Conservation (phyloP, 2,329 filamentous ascomycete genomes). For the Trichoderma sp. region DNA sequence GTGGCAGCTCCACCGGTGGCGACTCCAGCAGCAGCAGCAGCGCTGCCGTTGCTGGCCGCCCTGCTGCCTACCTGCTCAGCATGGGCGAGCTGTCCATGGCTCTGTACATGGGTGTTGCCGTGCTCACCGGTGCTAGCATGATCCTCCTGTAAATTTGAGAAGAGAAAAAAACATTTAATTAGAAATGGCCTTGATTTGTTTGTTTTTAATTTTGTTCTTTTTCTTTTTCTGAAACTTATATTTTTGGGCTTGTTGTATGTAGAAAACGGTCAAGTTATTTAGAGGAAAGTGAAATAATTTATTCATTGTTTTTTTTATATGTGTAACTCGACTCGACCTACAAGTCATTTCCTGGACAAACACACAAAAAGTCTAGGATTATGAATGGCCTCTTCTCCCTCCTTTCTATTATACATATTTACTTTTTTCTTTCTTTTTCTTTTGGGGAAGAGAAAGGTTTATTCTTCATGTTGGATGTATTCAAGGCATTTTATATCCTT, state of each 20-base stretch:
- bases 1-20: constrained; percentile 31
- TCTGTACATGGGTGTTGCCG: constrained; percentile 54
- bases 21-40: constrained; percentile 36
- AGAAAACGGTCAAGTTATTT: constrained; percentile 6
- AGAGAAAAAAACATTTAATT: background rate
- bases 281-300: constrained; percentile 21
- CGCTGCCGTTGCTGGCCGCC: constrained; percentile 42
- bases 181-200: background rate
- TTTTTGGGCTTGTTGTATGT: constrained; percentile 11
- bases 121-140: constrained; percentile 56
- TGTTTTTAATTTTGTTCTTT: background rate
- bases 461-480: constrained; percentile 1
- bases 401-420: background rate
- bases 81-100: constrained; percentile 53
- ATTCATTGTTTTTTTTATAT: constrained; percentile 7
- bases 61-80: constrained; percentile 45
- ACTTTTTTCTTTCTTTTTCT: background rate
- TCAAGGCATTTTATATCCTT: constrained; percentile 16
- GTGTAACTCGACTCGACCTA: background rate
- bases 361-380: background rate
- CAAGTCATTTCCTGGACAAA: background rate
- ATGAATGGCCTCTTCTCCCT: background rate
- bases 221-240: background rate
- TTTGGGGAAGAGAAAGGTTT: background rate
- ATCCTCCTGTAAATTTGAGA: constrained; percentile 49